Evolutionary conservation across 164 flowering plant genomes (phyloP).

Genomic region (Houttuynia cordata): DNA sequence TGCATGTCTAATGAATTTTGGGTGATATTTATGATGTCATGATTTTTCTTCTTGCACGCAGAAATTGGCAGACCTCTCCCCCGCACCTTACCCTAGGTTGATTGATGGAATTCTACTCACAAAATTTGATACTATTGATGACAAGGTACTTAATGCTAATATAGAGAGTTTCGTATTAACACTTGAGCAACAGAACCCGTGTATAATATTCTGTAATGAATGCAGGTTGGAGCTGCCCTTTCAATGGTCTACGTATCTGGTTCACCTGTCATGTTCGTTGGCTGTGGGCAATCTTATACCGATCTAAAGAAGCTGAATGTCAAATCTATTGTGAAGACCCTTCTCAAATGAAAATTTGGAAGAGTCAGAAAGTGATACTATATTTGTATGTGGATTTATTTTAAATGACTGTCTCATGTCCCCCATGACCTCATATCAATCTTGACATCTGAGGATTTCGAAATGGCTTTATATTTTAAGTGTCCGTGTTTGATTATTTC

Average conservation of each 20-base stretch:
- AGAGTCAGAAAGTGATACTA: no score
- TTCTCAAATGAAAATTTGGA: constrained; percentile 39
- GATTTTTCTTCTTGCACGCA: constrained; percentile 35
- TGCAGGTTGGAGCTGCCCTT: constrained; percentile 92
- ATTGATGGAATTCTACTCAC: constrained; percentile 95
- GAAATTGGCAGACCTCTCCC: constrained; percentile 84
- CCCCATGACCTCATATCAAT: constrained; percentile 14
- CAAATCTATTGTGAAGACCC: constrained; percentile 86
- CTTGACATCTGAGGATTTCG: not conserved
- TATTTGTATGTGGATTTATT: not conserved
- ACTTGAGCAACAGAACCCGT: not conserved
- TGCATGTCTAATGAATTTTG: not conserved
- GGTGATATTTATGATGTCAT: not conserved
- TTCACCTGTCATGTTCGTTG: constrained; percentile 96
- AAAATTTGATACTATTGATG: constrained; percentile 94
- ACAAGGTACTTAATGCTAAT: constrained; percentile 46
- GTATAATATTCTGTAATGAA: not conserved
- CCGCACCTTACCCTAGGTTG: constrained; percentile 56
- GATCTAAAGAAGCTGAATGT: constrained; percentile 89
- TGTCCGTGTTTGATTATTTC: no score
- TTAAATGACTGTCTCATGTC: constrained; percentile 1
- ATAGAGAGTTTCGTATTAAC: not conserved
- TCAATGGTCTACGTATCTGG: constrained; percentile 98
- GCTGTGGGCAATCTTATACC: constrained; percentile 93
- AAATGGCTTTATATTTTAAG: no score